Evolutionary conservation across 805 yeast species (phyloP), one percentile per base, ranked within the genome.

Genomic region (Debaryomyces prosopidis): DNA sequence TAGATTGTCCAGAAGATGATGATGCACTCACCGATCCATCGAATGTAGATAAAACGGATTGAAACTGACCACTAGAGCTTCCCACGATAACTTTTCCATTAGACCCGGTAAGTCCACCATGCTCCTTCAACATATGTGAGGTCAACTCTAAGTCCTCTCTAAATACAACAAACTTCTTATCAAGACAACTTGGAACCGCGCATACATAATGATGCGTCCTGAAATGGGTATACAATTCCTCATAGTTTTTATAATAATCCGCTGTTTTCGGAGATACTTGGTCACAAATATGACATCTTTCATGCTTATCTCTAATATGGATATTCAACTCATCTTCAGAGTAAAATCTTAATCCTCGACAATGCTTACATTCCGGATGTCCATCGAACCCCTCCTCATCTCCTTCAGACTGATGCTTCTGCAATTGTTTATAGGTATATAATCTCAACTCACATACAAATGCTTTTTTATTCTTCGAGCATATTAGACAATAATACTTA

Each of bases 141-240:
- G 87, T 85, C 43, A 94, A 72, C 54, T 90, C 97, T 44, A 90
- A 65, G 43, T 87, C 94, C 50, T 89, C 92, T 17, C 84, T 79
- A 61, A 94, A 94, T 1, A 92, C 99, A 17, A 94, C 94, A 67
- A 94, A 92, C 61, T 88, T 87, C 63, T 87, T 83, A 45, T 91
- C 98, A 39, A 91, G 65, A 67, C 99, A 94, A 10, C 77, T 58
- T 39, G 80, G 87, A 15, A 87, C 85, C 27, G 77, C 74, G 68
- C 99, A 94, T 12, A 82, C 81, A 63, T 73, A 89, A 65, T 94
- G 99, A 35, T 76, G 81, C 3, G 59, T 63, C 53, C 71, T 74
- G 65, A 94, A 94, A 70, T 94, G 99, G 12, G 71, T 69, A 54
- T 82, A 86, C 44, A 94, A 72, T 33, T 81, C 73, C 37, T 85